Conservation (phyloP, 208 protist species). For the Tritrichomonas foetus region DNA sequence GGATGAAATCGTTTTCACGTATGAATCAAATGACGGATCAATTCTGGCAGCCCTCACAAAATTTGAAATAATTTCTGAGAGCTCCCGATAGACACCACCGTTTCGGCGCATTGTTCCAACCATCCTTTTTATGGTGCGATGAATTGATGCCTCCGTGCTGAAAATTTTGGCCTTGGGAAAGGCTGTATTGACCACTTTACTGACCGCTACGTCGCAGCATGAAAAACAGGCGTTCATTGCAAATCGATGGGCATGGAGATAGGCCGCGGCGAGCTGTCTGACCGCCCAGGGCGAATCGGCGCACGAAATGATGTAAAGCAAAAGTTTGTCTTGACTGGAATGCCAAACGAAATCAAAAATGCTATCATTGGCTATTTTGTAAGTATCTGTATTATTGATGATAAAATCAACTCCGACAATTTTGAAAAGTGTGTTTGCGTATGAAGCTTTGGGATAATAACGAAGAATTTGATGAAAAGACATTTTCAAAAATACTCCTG, state of each 20-base stretch:
- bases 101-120: neutral
- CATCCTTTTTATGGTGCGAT: neutral
- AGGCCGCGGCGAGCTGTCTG: neutral
- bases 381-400: neutral
- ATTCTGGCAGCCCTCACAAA: neutral
- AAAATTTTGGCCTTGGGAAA: neutral
- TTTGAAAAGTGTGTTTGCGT: neutral
- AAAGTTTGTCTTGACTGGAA: no score
- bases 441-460: no score
- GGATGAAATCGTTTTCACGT: neutral
- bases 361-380: neutral
- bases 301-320: neutral
- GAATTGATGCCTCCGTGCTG: neutral
- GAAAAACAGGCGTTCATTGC: neutral
- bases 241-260: neutral
- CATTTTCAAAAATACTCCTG: no score
- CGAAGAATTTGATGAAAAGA: no score
- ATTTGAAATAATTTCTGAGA: neutral
- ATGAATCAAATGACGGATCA: no score
- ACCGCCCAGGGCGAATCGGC: neutral
- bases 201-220: neutral
- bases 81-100: neutral
- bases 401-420: slow-evolving; percentile 21
- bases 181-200: neutral
- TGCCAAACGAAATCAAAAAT: neutral